Base-by-base conservation (phyloP, 139 green algal species). In the Haematococcus lacustris region DNA sequence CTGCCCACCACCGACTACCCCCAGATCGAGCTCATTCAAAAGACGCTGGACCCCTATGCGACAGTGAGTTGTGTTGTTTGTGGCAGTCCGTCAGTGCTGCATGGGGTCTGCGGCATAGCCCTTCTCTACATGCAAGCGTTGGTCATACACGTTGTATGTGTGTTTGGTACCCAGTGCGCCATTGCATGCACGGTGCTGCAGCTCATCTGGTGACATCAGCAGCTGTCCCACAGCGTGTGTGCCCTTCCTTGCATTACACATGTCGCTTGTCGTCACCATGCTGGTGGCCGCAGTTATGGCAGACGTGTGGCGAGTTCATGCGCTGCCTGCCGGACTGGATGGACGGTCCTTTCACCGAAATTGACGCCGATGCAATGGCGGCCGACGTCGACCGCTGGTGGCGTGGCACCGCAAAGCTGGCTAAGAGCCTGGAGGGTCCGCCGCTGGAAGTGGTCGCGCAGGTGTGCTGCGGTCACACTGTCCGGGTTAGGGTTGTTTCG, bases 301-400 rank as follows among this genome's bases (percentile, higher is more conserved):
- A 37, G 37, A 69, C 35, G 41, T 50, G 51, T 51, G 66, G 47
- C 6, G 78, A 87, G 59, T 85, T 90, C 71, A 86, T 71, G 34
- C 78, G 71, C 61, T 71, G 39, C n/a, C 73, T 92, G 71, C 86
- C 89, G 23, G 85, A 86, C 66, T 92, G 88, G 88, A 88, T 93
- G 86, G 86, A 91, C 41, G 80, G 81, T 0, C 85, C 89, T 1
- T 94, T 94, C 80, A 76, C 74, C 23, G 85, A 89, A 74, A 86
- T 94, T 23, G 83, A 92, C 66, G 84, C 88, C 2, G 88, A 92
- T 67, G 39, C 75, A 37, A 71, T 91, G 47, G 76, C 85, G 59
- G 51, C 67, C 66, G 64, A 80, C 67, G 75, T 92, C 25, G 87
- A 91, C 67, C 71, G 80, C n/a, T 91, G 85, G 87, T 86, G 76